Base-by-base conservation (phyloP, 176 grass and related monocot species). In the Rhynchospora breviuscula region DNA sequence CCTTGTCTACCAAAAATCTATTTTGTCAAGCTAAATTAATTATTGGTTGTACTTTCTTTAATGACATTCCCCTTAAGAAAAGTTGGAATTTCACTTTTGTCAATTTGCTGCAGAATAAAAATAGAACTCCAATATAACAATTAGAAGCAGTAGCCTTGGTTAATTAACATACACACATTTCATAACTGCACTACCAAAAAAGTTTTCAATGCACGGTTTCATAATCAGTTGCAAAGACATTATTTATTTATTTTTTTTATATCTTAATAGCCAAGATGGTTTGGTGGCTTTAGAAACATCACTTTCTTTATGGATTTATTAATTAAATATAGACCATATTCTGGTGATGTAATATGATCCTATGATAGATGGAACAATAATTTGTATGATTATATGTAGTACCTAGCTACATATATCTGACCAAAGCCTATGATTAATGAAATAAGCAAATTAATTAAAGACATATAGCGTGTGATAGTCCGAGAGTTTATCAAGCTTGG, bases 331-430 rank as follows among this genome's bases (percentile, higher is more conserved):
- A 47, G 29, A 57, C 47, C 71, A 75, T 29, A 75, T 75, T 75
- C 73, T 56, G 7, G 48, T 78, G 73, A 78, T 78, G 73, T 78
- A 56, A 78, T 78, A 77, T 78, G 35, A 40, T 40, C 35, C 35
- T 40, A 40, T 40, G 25, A 78, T 33, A 78, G 25, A 35, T 56
- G 73, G 40, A 78, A 14, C 73, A 78, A 78, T 51, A 78, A 78
- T 53, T 78, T 78, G 25, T 25, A 57, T 57, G 49, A 57, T 78
- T 78, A 78, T 78, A 56, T 52, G 8, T 23, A 4, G 23, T 56
- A 29, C 13, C 23, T 25, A 19, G 45, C 45, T 51, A 73, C n/a
- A 72, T 72, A 49, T 73, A 73, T 71, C 67, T 73, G 44, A 73
- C 69, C 45, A 51, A 73, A 51, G 18, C 45, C 46, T 48, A 51